These are phyloP conservation scores for Penicillium sp. DNA, from an alignment of 2,329 filamentous ascomycete species.

Conservation along the genomic window DNA sequence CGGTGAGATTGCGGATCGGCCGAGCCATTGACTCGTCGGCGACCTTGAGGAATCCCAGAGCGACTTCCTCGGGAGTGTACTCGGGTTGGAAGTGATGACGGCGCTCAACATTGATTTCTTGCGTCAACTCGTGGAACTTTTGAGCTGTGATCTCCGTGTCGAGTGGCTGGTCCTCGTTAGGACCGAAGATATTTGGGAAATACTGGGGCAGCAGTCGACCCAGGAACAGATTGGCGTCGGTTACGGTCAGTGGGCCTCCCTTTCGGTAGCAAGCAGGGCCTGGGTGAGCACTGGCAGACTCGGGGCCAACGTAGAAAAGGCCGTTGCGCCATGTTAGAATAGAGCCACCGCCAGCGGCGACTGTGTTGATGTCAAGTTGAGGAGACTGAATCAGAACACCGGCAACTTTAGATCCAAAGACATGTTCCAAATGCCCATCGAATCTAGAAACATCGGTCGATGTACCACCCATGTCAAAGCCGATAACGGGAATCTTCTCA, in stretches of 20 bases:
- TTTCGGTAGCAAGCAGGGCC: slow-evolving; percentile 93
- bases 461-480: slow-evolving; percentile 95
- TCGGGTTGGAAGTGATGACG: slow-evolving; percentile 50
- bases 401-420: slow-evolving; percentile 90
- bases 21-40: slow-evolving; percentile 54
- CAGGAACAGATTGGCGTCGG: slow-evolving; percentile 86
- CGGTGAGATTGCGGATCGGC: slow-evolving; percentile 85
- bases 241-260: slow-evolving; percentile 85
- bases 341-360: slow-evolving; percentile 76
- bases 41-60: slow-evolving; percentile 45
- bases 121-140: slow-evolving; percentile 73
- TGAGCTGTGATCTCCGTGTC: slow-evolving; percentile 74
- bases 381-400: slow-evolving; percentile 93
- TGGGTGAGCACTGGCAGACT: slow-evolving; percentile 87
- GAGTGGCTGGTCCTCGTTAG: slow-evolving; percentile 80
- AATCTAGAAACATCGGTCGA: slow-evolving; percentile 87
- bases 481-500: slow-evolving; percentile 83
- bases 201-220: slow-evolving; percentile 86
- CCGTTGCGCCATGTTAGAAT: slow-evolving; percentile 83
- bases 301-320: slow-evolving; percentile 87
- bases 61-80: slow-evolving; percentile 68
- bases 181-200: slow-evolving; percentile 94
- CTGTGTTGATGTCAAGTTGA: slow-evolving; percentile 92
- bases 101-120: slow-evolving; percentile 73
- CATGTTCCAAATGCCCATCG: slow-evolving; percentile 85